Percentiles rank a stretch among this genome's conserved stretches.
Evolutionary conservation across 768 basidiomycete species (phyloP).

Genomic region (Pluteus cervinus): DNA sequence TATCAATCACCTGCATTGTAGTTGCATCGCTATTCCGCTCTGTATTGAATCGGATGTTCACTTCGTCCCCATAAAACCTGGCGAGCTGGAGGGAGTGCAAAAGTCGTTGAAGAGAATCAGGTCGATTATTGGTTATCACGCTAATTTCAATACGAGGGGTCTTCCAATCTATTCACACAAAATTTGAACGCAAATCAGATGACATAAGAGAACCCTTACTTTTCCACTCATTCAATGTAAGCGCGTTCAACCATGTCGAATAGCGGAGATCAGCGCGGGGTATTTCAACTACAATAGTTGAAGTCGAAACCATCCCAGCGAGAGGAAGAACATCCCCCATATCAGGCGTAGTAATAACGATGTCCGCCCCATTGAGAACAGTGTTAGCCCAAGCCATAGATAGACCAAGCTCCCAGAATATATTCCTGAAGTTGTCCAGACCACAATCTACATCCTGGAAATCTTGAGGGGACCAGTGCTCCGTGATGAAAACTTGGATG

Average conservation of each 20-base stretch:
- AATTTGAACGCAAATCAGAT: conserved; percentile 12
- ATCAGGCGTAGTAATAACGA: conserved; percentile 12
- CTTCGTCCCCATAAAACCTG: conserved; percentile 61
- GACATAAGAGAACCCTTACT: conserved; percentile 29
- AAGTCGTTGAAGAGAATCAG: conserved; percentile 63
- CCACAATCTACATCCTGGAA: no score
- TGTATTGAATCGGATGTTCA: conserved; percentile 64
- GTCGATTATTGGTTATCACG: conserved; percentile 75
- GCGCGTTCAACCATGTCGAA: conserved; percentile 56
- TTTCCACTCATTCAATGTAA: conserved; percentile 51
- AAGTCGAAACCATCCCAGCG: conserved; percentile 13
- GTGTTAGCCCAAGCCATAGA: no score
- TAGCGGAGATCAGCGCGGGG: conserved; percentile 43
- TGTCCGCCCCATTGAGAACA: no score
- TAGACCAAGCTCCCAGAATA: no score
- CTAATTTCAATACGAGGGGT: conserved; percentile 60
- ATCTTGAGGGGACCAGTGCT: no score
- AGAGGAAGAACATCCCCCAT: no score
- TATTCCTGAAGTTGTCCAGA: no score
- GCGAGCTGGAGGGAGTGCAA: conserved; percentile 52
- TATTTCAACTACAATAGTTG: conserved; percentile 33
- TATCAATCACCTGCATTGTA: conserved; percentile 47
- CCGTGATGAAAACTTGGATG: no score
- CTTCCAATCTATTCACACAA: conserved; percentile 62
- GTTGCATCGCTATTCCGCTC: conserved; percentile 67